These are phyloP conservation scores for Aspergillus leporis DNA, from an alignment of 495 filamentous ascomycete genomes.

Conservation along the genomic window DNA sequence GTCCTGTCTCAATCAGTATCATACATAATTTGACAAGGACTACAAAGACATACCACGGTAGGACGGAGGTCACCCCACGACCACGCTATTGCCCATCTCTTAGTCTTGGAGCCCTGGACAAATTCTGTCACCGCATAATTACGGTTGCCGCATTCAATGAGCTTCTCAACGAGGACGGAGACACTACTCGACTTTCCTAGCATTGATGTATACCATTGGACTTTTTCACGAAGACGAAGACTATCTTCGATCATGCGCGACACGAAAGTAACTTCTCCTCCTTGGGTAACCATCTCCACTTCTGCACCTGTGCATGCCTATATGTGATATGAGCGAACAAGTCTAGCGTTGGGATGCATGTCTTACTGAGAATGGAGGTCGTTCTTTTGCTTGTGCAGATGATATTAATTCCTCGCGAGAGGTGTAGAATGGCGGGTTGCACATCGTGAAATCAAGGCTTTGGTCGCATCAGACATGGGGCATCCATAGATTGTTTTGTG, in stretches of 20 bases:
- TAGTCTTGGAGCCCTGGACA: conserved; percentile 75
- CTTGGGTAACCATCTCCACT: conserved; percentile 82
- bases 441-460: conserved; percentile 86
- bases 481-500: neutral
- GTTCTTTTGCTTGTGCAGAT: conserved; percentile 63
- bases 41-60: conserved; percentile 48
- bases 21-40: too few relatives aligned
- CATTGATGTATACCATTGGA: conserved; percentile 92
- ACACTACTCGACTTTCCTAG: conserved; percentile 80
- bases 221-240: conserved; percentile 52
- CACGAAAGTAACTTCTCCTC: conserved; percentile 84
- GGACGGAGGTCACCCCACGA: conserved; percentile 73
- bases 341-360: neutral
- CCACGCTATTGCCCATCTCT: conserved; percentile 88
- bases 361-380: conserved; percentile 64
- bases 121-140: conserved; percentile 88
- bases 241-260: conserved; percentile 75
- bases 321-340: conserved; percentile 10
- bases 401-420: conserved; percentile 67
- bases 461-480: neutral
- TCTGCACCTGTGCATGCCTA: conserved; percentile 76
- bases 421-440: conserved; percentile 91
- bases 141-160: conserved; percentile 58
- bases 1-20: conserved; percentile 33
- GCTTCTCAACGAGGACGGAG: conserved; percentile 56